Evolutionary conservation across 768 basidiomycete species (phyloP).

Genomic region (Termitomyces sp.): DNA sequence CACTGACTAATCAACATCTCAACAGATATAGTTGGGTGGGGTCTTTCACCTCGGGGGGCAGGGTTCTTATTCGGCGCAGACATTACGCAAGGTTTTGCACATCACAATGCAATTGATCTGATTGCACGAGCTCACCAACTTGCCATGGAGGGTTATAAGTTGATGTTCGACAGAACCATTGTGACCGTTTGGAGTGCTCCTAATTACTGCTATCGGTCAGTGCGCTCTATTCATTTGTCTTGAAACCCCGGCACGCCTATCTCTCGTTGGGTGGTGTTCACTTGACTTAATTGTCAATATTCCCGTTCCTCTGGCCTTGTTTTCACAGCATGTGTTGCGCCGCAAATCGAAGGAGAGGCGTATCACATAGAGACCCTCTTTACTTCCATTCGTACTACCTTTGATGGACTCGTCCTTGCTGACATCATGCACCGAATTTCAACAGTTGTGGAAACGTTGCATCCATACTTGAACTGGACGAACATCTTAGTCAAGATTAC

Average conservation of each 20-base stretch:
- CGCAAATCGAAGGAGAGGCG: not conserved
- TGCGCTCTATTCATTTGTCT: slow-evolving; percentile 13
- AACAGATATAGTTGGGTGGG: slow-evolving; percentile 89
- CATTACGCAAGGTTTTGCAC: slow-evolving; percentile 84
- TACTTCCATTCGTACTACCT: not conserved
- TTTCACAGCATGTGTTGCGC: not conserved
- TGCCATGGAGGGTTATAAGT: slow-evolving; percentile 95
- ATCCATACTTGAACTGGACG: slow-evolving; percentile 91
- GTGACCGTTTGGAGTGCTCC: slow-evolving; percentile 99
- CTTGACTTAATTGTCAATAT: not conserved
- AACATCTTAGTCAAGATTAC: slow-evolving; percentile 89
- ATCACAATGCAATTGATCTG: slow-evolving; percentile 88
- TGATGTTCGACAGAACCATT: slow-evolving; percentile 93
- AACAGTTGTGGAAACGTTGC: slow-evolving; percentile 92
- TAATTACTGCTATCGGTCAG: slow-evolving; percentile 95
- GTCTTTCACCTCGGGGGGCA: slow-evolving; percentile 94
- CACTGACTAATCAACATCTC: not conserved
- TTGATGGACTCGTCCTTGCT: not conserved
- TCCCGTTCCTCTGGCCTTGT: not conserved
- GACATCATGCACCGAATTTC: not conserved
- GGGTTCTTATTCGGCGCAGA: slow-evolving; percentile 94
- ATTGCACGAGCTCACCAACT: slow-evolving; percentile 97
- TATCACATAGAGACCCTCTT: not conserved
- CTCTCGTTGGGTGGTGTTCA: not conserved
- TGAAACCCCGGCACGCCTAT: not conserved